A percentile compares a stretch with the other conserved stretches of the same genome.
phyloP scores from a whole-genome alignment of 129 eudicot species.

The Daucus carota region DH1_v3.0 NC_030389.2:37074501-37075000 shows the following conservation, averaged over 20 bases:
- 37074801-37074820: constrained; percentile 28
- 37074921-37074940: too few species aligned
- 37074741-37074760: constrained; percentile 88
- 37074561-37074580: too few species aligned
- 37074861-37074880: background rate
- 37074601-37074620: constrained; percentile 96
- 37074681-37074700: constrained; percentile 86
- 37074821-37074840: background rate
- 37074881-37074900: background rate
- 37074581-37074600: constrained; percentile 90
- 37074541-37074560: too few species aligned
- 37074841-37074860: background rate
- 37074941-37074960: too few species aligned
- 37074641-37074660: constrained; percentile 92
- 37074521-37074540: too few species aligned
- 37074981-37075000: too few species aligned
- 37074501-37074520: too few species aligned
- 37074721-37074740: constrained; percentile 84
- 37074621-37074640: constrained; percentile 77
- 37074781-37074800: constrained; percentile 97
- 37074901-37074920: too few species aligned
- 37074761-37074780: constrained; percentile 90
- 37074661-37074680: constrained; percentile 87
- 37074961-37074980: too few species aligned
- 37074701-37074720: constrained; percentile 98